Evolutionary conservation across 345 rosid genomes (phyloP), one percentile per base, ranked within the genome.

Genomic region (Brassica napus): DNA sequence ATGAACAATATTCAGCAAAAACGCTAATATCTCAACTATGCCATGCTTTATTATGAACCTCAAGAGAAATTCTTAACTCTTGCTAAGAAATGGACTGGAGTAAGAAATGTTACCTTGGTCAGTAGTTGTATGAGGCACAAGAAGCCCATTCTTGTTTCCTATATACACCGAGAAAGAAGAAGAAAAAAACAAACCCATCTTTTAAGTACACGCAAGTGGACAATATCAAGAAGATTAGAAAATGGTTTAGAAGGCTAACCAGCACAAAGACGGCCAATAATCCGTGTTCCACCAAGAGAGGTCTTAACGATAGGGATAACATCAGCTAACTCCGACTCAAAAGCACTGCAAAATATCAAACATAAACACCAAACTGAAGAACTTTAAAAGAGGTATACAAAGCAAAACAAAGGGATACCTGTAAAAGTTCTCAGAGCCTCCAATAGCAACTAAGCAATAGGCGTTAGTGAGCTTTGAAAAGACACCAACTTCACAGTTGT

Each of bases 61-160:
- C 47, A 39, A 39, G 12, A 39, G 47, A 1, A 39, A 9, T 8
- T 8, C 12, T 39, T 39, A 39, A 23, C 24, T 23, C 24, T 23
- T 39, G 47, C 12, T 44, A 44, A 47, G 55, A 47, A 47, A 47
- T 6, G 15, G 15, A 47, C 55, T 47, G 55, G 55, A 12, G 55
- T 47, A 14, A 4, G 5, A 49, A 14, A 5, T 15, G 7, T 10
- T 73, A 94, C 98, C 98, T 89, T 94, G 98, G 80, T 94, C 97
- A 24, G 97, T 94, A 54, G 97, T 90, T 73, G 81, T 94, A 73
- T 92, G 98, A 3, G 97, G 98, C 79, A 94, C 85, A 71, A 94
- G 95, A 84, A 92, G 97, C 60, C 97, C 98, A 16, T 92, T 91
- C 74, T 92, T 94, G 84, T 94, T 94, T 65, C 99, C 99, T 91